These are phyloP conservation scores for Lactifluus hygrophoroides DNA, from an alignment of 768 basidiomycete genomes.

Conservation along the genomic window DNA sequence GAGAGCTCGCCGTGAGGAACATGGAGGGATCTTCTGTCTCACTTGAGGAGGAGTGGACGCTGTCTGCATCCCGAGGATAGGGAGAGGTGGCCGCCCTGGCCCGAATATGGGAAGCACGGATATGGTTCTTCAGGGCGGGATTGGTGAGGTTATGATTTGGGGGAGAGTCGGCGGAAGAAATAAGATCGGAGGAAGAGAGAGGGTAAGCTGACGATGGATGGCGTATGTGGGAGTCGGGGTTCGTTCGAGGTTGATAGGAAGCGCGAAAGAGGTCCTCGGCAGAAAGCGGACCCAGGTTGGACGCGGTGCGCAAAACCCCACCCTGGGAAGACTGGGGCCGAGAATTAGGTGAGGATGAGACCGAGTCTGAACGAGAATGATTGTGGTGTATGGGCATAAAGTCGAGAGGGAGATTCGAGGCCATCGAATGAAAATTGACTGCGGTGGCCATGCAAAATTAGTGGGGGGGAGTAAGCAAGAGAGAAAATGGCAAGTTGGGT, in stretches of 20 bases:
- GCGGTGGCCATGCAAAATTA: slow-evolving; percentile 23
- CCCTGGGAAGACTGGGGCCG: slow-evolving; percentile 77
- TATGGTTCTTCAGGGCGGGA: slow-evolving; percentile 68
- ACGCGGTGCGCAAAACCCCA: slow-evolving; percentile 43
- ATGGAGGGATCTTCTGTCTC: slow-evolving; percentile 84
- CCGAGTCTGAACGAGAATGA: slow-evolving; percentile 72
- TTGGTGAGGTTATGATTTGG: slow-evolving; percentile 71
- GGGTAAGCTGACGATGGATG: slow-evolving; percentile 37
- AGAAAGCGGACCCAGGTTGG: slow-evolving; percentile 38
- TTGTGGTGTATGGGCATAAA: slow-evolving; percentile 53
- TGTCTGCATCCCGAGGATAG: slow-evolving; percentile 79
- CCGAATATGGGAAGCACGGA: slow-evolving; percentile 68
- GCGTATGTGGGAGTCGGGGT: slow-evolving; percentile 38
- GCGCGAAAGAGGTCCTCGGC: slow-evolving; percentile 66
- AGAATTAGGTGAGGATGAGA: slow-evolving; percentile 70
- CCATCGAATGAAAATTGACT: slow-evolving; percentile 33
- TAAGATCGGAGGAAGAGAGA: slow-evolving; percentile 32
- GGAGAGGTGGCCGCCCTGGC: slow-evolving; percentile 76
- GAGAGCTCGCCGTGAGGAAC: slow-evolving; percentile 48
- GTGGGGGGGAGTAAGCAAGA: slow-evolving; percentile 13
- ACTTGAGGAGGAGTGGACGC: slow-evolving; percentile 79
- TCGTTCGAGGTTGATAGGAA: slow-evolving; percentile 45
- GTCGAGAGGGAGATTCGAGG: slow-evolving; percentile 59
- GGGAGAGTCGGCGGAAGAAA: slow-evolving; percentile 50
- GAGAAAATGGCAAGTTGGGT: slow-evolving; percentile 10